Percentiles rank a stretch among this genome's conserved stretches.
phyloP scores from a whole-genome alignment of 2,329 filamentous ascomycete species.

The Colletotrichum musicola region DNA sequence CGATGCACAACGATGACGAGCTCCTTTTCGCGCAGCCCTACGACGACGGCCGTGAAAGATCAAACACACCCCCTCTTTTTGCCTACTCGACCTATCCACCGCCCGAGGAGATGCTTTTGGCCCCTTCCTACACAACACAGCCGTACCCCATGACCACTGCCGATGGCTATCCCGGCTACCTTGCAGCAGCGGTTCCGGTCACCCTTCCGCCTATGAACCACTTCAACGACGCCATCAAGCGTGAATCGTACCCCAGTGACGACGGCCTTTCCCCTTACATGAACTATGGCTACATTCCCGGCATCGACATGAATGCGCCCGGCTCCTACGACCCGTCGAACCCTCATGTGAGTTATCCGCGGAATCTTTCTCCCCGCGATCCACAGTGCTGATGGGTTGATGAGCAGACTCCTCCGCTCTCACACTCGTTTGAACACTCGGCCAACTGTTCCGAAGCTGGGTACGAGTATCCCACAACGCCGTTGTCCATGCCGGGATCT shows the following conservation, averaged over 20 bases:
- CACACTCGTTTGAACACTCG: conserved; percentile 79
- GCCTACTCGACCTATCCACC: conserved; percentile 76
- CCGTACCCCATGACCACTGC: conserved; percentile 64
- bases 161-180: conserved; percentile 69
- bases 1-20: conserved; percentile 73
- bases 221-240: conserved; percentile 75
- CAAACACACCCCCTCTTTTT: conserved; percentile 78
- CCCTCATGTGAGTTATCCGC: conserved; percentile 78
- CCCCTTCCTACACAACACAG: conserved; percentile 68
- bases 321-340: conserved; percentile 76
- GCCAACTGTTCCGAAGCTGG: conserved; percentile 71
- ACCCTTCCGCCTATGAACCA: conserved; percentile 75
- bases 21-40: conserved; percentile 68
- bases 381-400: conserved; percentile 62
- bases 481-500: conserved; percentile 79
- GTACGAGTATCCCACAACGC: conserved; percentile 77
- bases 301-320: conserved; percentile 72
- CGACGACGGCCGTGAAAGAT: conserved; percentile 76
- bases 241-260: conserved; percentile 70
- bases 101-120: conserved; percentile 73
- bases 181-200: conserved; percentile 66
- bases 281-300: conserved; percentile 74
- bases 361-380: conserved; percentile 56
- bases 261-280: conserved; percentile 75
- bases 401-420: conserved; percentile 80